Base-by-base conservation (phyloP, 2,329 filamentous ascomycete species). In the Raffaelea deltoideospora region DNA sequence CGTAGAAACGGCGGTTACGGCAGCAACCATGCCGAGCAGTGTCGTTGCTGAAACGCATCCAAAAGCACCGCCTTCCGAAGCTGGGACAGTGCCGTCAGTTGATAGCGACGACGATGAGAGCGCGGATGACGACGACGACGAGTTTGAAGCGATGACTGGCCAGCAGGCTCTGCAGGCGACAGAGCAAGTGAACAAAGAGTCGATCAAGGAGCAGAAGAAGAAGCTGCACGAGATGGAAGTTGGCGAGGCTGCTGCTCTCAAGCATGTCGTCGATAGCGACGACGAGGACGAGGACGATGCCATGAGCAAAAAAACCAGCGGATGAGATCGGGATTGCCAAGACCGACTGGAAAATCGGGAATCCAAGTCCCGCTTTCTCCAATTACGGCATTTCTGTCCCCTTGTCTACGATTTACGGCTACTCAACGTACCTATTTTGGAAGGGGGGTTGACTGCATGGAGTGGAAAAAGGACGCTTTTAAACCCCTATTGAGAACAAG, bases 151-250 rank as follows among this genome's bases (percentile, higher is more conserved):
- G n/a, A 47, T 53, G 4, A 45, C 56, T 2, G 59, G 53, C 34
- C 47, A 54, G 33, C 51, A 65, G 41, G 53, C 60, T 3, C 47
- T 68, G 10, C 54, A 59, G 40, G 55, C 60, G 33, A 53, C 62
- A 42, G 56, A 56, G 40, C 65, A 65, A 47, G 55, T 63, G 43
- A 57, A 57, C 41, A 66, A 66, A 47, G 61, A 67, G 35, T 62
- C 41, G 22, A 43, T 51, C 23, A 49, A 57, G 37, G 59, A 63
- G 40, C 58, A 64, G 45, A 68, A 71, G 52, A 61, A 69, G 39
- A 66, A 63, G 37, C 57, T 75, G 14, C 70, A 73, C 47, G 60
- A 64, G 46, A 76, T 75, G 70, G 70, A 75, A 45, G 63, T 70
- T 3, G 67, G 64, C 39, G 70, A 75, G 48, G 70, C 69, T 11